Evolutionary conservation across 2,329 filamentous ascomycete genomes (phyloP).

Genomic region (Cytospora piceae): DNA sequence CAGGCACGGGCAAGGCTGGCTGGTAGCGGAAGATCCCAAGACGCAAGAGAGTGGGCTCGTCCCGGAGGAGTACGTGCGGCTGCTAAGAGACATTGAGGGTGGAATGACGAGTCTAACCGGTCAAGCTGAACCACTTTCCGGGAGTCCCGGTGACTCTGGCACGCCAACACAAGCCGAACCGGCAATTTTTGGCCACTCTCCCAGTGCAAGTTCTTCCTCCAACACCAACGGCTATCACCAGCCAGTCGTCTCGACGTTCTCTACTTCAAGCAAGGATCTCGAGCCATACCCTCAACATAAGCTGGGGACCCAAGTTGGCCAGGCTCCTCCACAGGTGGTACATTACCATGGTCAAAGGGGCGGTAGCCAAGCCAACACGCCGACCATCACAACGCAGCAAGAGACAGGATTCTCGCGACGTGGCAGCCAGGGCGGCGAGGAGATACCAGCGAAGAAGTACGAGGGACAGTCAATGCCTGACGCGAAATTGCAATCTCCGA

Average conservation of each 20-base stretch:
- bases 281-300: constrained; percentile 70
- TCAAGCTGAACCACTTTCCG: constrained; percentile 57
- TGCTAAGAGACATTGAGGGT: constrained; percentile 91
- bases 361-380: constrained; percentile 69
- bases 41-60: constrained; percentile 94
- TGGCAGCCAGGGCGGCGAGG: constrained; percentile 51
- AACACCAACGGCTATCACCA: constrained; percentile 68
- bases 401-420: constrained; percentile 52
- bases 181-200: constrained; percentile 49
- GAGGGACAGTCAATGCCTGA: constrained; percentile 48
- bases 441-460: constrained; percentile 39
- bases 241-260: constrained; percentile 70
- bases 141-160: constrained; percentile 58
- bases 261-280: constrained; percentile 70
- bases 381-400: constrained; percentile 57
- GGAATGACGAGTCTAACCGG: constrained; percentile 76
- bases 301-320: constrained; percentile 63
- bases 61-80: constrained; percentile 92
- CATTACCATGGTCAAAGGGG: constrained; percentile 70
- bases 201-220: constrained; percentile 46
- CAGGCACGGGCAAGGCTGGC: constrained; percentile 93
- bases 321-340: constrained; percentile 66
- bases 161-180: constrained; percentile 67
- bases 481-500: constrained; percentile 40
- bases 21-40: constrained; percentile 94